Evolutionary conservation across 352 stramenopile species (phyloP).

Genomic region (Halophytophthora batemanensis): DNA sequence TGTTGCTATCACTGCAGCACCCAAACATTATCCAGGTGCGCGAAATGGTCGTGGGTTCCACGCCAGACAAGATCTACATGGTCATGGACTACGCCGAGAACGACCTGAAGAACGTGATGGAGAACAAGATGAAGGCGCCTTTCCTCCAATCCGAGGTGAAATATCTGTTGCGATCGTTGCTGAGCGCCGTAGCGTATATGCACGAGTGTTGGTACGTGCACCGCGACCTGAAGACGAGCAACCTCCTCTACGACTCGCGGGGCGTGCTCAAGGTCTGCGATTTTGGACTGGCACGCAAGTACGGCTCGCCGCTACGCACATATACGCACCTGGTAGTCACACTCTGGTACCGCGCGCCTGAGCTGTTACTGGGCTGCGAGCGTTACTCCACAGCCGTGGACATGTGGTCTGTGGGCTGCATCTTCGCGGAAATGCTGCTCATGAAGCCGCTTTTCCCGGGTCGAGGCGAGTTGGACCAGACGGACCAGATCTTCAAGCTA

Average conservation of each 20-base stretch:
- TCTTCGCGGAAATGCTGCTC: constrained; percentile 95
- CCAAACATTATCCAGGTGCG: constrained; percentile 86
- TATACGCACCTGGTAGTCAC: constrained; percentile 94
- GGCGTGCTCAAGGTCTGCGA: constrained; percentile 83
- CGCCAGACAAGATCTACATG: constrained; percentile 89
- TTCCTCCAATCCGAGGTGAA: constrained; percentile 93
- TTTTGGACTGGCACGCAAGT: constrained; percentile 83
- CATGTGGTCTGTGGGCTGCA: constrained; percentile 96
- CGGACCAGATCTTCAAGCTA: constrained; percentile 96
- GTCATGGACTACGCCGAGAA: constrained; percentile 90
- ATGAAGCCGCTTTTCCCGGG: constrained; percentile 93
- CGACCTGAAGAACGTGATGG: constrained; percentile 84
- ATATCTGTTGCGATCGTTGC: constrained; percentile 90
- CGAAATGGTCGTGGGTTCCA: constrained; percentile 88
- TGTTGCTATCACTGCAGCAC: constrained; percentile 76
- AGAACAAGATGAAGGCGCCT: constrained; percentile 78
- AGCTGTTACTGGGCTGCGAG: constrained; percentile 91
- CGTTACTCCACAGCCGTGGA: constrained; percentile 95
- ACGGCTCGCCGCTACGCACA: constrained; percentile 62
- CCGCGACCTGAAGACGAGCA: constrained; percentile 97
- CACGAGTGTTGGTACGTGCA: constrained; percentile 94
- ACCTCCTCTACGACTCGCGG: constrained; percentile 93
- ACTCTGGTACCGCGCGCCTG: constrained; percentile 94
- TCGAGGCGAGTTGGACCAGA: constrained; percentile 94
- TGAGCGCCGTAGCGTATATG: constrained; percentile 88